Base-by-base conservation (phyloP, 768 basidiomycete species). In the Hebeloma cylindrosporum region DNA sequence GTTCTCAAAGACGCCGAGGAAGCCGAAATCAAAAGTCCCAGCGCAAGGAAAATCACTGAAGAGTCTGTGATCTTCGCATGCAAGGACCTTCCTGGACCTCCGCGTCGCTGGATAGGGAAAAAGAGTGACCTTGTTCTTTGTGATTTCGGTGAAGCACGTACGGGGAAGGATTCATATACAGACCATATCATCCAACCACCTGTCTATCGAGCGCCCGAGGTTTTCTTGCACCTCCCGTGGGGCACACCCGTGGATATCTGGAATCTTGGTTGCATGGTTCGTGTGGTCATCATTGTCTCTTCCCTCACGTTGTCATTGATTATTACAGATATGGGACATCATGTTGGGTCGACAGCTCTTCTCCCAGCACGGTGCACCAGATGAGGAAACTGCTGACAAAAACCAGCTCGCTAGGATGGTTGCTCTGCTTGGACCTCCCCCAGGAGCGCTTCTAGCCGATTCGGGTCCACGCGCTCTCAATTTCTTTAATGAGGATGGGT, bases 191-290 rank as follows among this genome's bases (percentile, higher is more conserved):
- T 60, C 38, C 61, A 64, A 43, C 64, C 64, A 22, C 16, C 34
- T 38, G 42, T 23, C 6, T 63, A 60, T 40, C 59, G 64, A 13
- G 53, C 62, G 7, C 62, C 60, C n/a, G 64, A 66, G 39, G 59
- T 66, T 11, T 48, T 62, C 39, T 44, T 66, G 5, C 26, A 43
- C 2, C 32, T 57, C 11, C 57, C 59, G 7, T 66, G 63, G 63
- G 40, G 48, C 33, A 31, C 55, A 21, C 44, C 46, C 21, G 56
- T 60, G 9, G 64, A 66, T 48, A 56, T 66, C 9, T 66, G 64
- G 62, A 63, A 56, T 42, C 26, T 62, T 22, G 64, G 57, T 7
- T 47, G 52, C 21, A 36, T 62, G 57, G 64, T 65, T 32, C 13
- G 63, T 54, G 23, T 26, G 4, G 8, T 37, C 5, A 30, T 38